phyloP scores from a whole-genome alignment of 2,329 filamentous ascomycete genomes.

The Exophiala calicioides region DNA sequence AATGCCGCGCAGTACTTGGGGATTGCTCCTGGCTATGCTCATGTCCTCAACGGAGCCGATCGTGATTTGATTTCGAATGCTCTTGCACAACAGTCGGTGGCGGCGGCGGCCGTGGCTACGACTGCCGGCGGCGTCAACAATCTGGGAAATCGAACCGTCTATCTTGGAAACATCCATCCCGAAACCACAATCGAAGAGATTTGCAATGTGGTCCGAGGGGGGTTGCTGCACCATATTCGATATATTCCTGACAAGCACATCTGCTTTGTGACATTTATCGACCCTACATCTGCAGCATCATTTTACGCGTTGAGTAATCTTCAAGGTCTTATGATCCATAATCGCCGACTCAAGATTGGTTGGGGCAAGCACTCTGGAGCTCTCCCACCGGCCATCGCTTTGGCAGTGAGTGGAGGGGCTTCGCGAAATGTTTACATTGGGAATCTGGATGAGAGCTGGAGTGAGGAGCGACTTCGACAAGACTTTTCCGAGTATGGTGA shows the following conservation, averaged over 20 bases:
- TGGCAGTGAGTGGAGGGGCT: slow-evolving; percentile 93
- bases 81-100: slow-evolving; percentile 94
- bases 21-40: slow-evolving; percentile 93
- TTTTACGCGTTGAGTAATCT: slow-evolving; percentile 98
- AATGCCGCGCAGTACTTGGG: slow-evolving; percentile 97
- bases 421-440: slow-evolving; percentile 99
- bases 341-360: slow-evolving; percentile 94
- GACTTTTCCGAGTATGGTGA: slow-evolving; percentile 98
- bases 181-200: slow-evolving; percentile 99
- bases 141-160: slow-evolving; percentile 94
- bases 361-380: slow-evolving; percentile 99
- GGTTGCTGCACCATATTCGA: slow-evolving; percentile 93
- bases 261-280: slow-evolving; percentile 99
- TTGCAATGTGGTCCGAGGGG: slow-evolving; percentile 96
- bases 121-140: slow-evolving; percentile 97
- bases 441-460: slow-evolving; percentile 96
- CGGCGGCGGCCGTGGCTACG: slow-evolving; percentile 92
- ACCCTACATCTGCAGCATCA: slow-evolving; percentile 93
- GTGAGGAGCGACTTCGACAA: slow-evolving; percentile 89
- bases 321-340: slow-evolving; percentile 98
- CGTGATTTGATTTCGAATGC: slow-evolving; percentile 96
- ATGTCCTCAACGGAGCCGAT: slow-evolving; percentile 93
- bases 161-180: slow-evolving; percentile 96
- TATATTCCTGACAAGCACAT: slow-evolving; percentile 99
- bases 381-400: slow-evolving; percentile 88